Conservation (phyloP, 805 yeast species). For the Phaffomyces antillensis region DNA sequence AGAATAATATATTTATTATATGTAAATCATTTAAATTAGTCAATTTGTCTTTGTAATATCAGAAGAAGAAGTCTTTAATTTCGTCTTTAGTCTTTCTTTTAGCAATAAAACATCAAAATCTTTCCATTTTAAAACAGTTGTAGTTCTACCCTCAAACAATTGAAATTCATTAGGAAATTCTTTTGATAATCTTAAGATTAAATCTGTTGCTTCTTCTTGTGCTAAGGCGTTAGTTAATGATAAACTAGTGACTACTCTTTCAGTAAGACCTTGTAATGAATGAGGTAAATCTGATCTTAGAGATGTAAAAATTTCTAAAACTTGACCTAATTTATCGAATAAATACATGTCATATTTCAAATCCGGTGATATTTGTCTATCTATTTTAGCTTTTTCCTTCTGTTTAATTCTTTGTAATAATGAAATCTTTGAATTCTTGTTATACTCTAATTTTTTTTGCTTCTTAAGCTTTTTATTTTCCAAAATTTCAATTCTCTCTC, state of each 20-base stretch:
- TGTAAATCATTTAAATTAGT: neutral
- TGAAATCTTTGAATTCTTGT: constrained; percentile 15
- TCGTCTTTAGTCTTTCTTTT: constrained; percentile 3
- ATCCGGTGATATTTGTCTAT: constrained; percentile 17
- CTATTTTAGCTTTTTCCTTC: constrained; percentile 26
- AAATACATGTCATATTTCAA: constrained; percentile 19
- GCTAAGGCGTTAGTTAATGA: constrained; percentile 11
- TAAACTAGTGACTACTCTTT: constrained; percentile 15
- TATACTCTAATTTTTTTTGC: neutral
- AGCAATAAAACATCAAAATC: constrained; percentile 16
- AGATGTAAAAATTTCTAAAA: constrained; percentile 25
- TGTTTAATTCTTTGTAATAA: constrained; percentile 33
- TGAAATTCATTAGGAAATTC: constrained; percentile 18
- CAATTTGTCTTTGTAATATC: neutral
- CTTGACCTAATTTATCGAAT: constrained; percentile 23
- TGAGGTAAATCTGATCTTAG: constrained; percentile 20
- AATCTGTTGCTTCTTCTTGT: constrained; percentile 17
- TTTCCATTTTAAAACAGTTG: constrained; percentile 18
- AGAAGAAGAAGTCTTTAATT: neutral
- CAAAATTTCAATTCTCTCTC: constrained; percentile 12
- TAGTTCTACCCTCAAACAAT: constrained; percentile 9
- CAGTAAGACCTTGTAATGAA: constrained; percentile 13
- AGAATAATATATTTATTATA: too few relatives aligned
- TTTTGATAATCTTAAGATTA: constrained; percentile 9
- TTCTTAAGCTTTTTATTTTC: constrained; percentile 2